Evolutionary conservation across 73 alveolate species (phyloP), one percentile per base, ranked within the genome.

Genomic region (Durusdinium trenchii): DNA sequence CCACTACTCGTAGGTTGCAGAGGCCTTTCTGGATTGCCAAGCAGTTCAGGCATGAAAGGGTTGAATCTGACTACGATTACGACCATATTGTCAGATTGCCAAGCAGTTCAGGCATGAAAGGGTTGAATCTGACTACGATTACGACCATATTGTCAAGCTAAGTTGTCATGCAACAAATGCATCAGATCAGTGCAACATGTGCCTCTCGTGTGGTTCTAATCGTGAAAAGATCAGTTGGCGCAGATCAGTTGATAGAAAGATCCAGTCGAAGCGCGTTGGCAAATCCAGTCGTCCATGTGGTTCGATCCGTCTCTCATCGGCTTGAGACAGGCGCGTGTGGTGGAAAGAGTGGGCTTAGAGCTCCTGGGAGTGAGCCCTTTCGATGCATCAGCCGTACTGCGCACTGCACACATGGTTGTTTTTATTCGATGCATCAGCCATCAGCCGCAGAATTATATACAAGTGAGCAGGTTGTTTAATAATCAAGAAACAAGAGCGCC

Each of bases 21-120:
- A 92, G 38, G 98, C 98, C 47, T 92, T 92, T 57, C 46, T 92
- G 92, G 98, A 92, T 43, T 92, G 98, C 40, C 98, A 86, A 54
- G 95, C 95, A 3, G 95, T 86, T 16, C 95, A 92, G 92, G 98
- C 95, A 16, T 30, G n/a, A n/a, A n/a, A n/a, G 38, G 79, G 32
- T 57, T 23, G 69, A 57, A 16, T 23, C 69, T 16, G 23, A 57
- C 12, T 23, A 57, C 12, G 23, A 23, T 23, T 16, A 23, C 12
- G 32, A 12, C 69, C 69, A 57, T 16, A 12, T 23, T 23, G 12
- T 12, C 69, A 57, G 98, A 92, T 43, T 92, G 98, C 40, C 98
- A 86, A 54, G 95, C 95, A 3, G 95, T 86, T 16, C 95, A 92
- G 92, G 98, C 95, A 16, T 30, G n/a, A n/a, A n/a, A n/a, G 38